Conservation (phyloP, 169 alveolate genomes). For the Plasmodium gonderi region DNA sequence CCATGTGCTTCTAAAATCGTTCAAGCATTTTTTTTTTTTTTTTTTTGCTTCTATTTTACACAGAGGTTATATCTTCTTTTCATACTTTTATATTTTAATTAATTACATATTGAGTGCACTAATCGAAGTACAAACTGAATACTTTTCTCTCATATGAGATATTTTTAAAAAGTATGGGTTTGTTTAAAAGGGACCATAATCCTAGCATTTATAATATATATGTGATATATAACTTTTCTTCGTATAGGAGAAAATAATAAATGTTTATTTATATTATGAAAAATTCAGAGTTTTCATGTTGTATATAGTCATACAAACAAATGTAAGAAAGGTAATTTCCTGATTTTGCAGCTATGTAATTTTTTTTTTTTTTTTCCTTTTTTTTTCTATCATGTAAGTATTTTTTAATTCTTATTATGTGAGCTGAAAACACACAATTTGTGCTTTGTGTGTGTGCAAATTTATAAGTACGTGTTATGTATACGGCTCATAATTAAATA, state of each 20-base stretch:
- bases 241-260: not conserved
- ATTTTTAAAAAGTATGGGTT: too few species aligned
- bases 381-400: not conserved
- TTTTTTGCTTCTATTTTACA: not conserved
- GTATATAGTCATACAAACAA: conserved; percentile 7
- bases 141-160: too few species aligned
- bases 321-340: not conserved
- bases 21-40: not conserved
- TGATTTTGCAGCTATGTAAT: not conserved
- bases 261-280: conserved; percentile 2
- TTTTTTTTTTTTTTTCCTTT: not conserved
- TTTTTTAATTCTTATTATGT: not conserved
- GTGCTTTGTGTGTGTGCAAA: not conserved
- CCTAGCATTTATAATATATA: not conserved
- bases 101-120: too few species aligned
- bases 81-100: not conserved
- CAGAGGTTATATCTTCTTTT: not conserved
- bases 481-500: not conserved
- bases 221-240: not conserved
- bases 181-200: too few species aligned
- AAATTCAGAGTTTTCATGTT: not conserved
- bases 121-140: too few species aligned
- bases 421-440: conserved; percentile 7
- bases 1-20: not conserved
- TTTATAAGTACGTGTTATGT: conserved; percentile 20